These are phyloP conservation scores for Phaeosphaeria sp. DNA, from an alignment of 2,329 filamentous ascomycete genomes.

Conservation along the genomic window DNA sequence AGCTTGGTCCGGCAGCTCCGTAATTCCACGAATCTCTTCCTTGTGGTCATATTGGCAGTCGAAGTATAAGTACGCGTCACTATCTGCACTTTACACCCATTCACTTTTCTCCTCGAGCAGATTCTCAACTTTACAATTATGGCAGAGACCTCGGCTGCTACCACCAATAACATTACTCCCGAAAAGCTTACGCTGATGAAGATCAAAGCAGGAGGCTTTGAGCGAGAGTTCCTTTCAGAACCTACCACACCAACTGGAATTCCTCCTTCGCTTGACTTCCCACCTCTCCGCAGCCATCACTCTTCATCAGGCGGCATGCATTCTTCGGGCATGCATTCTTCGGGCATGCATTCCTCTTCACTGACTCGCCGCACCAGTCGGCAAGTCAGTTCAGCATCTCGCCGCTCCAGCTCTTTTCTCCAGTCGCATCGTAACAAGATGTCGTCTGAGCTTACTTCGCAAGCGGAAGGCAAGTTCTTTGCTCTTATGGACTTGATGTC, in stretches of 20 bases:
- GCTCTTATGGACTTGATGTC: slow-evolving; percentile 38
- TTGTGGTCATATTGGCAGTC: neutral
- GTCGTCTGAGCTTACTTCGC: slow-evolving; percentile 31
- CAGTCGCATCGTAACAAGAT: slow-evolving; percentile 33
- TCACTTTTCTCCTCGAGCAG: neutral
- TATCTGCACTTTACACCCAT: neutral
- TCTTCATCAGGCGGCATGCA: slow-evolving; percentile 5
- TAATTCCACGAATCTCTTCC: neutral
- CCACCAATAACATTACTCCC: slow-evolving; percentile 17
- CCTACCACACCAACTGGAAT: slow-evolving; percentile 23
- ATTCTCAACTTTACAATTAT: neutral
- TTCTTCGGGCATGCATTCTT: slow-evolving; percentile 10
- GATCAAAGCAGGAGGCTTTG: slow-evolving; percentile 25
- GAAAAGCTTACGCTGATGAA: slow-evolving; percentile 34
- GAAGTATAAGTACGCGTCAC: neutral
- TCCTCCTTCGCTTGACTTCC: slow-evolving; percentile 17
- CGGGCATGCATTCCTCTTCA: neutral
- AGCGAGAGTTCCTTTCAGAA: slow-evolving; percentile 31
- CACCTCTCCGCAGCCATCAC: slow-evolving; percentile 3
- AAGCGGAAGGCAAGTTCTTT: slow-evolving; percentile 36
- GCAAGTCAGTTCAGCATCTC: slow-evolving; percentile 21
- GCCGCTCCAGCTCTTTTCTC: slow-evolving; percentile 29
- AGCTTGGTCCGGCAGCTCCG: neutral
- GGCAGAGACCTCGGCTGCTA: neutral
- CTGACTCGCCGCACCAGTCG: slow-evolving; percentile 24